Evolutionary conservation across 1,284 basidiomycete genomes (phyloP), one percentile per base, ranked within the genome.

Genomic region (Trichosporon sp.): DNA sequence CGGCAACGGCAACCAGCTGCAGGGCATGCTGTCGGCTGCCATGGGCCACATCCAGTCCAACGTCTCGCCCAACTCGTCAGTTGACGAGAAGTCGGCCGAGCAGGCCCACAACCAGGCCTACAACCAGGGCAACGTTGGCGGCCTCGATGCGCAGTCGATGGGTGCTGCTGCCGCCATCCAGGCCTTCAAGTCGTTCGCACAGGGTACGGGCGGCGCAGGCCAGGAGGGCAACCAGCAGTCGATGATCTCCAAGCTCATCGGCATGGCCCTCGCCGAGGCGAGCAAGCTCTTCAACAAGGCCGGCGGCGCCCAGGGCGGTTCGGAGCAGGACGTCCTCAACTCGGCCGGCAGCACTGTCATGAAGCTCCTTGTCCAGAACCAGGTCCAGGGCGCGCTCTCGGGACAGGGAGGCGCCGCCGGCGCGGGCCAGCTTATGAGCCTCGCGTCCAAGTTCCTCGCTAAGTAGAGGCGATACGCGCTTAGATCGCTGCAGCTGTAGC

Each of bases 261-360:
- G 88, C 70, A 79, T 91, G 77, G 91, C 91, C 11, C 90, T 94
- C 89, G 85, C 86, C 0, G 88, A 94, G 75, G 79, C 78, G 65
- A 73, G 74, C 67, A 79, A 79, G 75, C 80, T 91, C 59, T 89
- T 92, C 69, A 88, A 90, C 72, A 81, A 84, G 70, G 84, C 85
- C 33, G 86, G 86, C 16, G 88, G 88, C n/a, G 81, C 86, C 0
- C 83, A 85, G 21, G 63, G 68, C 25, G 88, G 88, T 14, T 85
- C 85, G 74, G 92, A 93, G 80, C 89, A 91, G 72, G 89, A 90
- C 72, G 88, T 87, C 5, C 85, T 93, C 72, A 90, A 89, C 70
- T 85, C 88, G 14, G 91, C 91, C 54, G 90, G 88, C 3, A 87
- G 88, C 86, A 91, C 88, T 1, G 85, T 90, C 63, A 87, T 92